These are phyloP conservation scores for Diaporthe destruens DNA, from an alignment of 2,329 filamentous ascomycete species.

Conservation along the genomic window DNA sequence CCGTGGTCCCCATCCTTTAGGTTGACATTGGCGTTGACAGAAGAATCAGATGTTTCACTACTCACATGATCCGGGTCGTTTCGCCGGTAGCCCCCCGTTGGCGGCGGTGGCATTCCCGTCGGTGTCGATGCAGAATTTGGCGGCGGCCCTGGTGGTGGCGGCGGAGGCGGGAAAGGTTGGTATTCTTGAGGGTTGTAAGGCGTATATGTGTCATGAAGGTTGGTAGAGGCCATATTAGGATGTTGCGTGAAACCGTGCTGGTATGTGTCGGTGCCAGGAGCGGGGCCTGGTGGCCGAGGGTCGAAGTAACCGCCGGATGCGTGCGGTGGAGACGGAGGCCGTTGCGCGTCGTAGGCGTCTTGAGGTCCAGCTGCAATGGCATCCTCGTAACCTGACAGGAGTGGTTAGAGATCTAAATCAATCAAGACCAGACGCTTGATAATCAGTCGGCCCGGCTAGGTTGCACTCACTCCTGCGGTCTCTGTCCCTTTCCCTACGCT, in stretches of 20 bases:
- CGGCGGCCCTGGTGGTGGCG: slow-evolving; percentile 53
- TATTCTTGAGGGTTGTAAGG: slow-evolving; percentile 60
- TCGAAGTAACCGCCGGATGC: slow-evolving; percentile 66
- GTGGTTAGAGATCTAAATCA: slow-evolving; percentile 28
- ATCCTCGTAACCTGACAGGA: slow-evolving; percentile 52
- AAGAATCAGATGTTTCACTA: slow-evolving; percentile 38
- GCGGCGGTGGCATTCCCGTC: slow-evolving; percentile 44
- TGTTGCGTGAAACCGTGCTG: slow-evolving; percentile 53
- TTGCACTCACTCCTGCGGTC: slow-evolving; percentile 52
- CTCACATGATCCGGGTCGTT: slow-evolving; percentile 42
- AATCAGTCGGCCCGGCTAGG: neutral
- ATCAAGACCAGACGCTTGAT: neutral
- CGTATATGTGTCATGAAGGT: slow-evolving; percentile 51
- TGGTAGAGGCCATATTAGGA: slow-evolving; percentile 52
- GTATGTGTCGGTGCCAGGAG: slow-evolving; percentile 31
- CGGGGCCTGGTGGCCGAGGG: slow-evolving; percentile 23
- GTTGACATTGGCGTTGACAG: slow-evolving; percentile 32
- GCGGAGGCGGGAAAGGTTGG: slow-evolving; percentile 55
- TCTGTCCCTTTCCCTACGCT: slow-evolving; percentile 54
- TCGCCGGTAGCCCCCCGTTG: slow-evolving; percentile 43
- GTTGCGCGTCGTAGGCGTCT: slow-evolving; percentile 49
- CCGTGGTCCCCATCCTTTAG: slow-evolving; percentile 12
- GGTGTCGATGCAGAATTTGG: slow-evolving; percentile 46
- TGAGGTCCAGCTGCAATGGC: slow-evolving; percentile 54
- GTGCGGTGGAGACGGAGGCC: slow-evolving; percentile 61